Base-by-base conservation (phyloP, 352 stramenopile genomes). In the Phytopythium delawarense region DNA sequence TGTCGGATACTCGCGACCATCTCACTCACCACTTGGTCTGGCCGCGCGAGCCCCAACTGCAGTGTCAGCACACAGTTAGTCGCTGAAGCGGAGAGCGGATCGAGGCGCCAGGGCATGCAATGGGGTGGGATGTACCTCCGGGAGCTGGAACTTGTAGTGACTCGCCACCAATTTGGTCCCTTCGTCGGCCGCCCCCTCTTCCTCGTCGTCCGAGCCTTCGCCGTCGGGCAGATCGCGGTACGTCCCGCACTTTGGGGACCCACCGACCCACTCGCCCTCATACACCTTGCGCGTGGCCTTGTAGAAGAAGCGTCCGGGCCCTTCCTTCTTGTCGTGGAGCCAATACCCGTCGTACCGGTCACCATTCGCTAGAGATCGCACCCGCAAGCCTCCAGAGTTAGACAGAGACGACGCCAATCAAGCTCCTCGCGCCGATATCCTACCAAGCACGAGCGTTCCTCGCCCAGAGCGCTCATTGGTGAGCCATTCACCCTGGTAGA, bases 401-500 rank as follows among this genome's bases (percentile, higher is more conserved):
- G 46, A 50, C 6, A 54, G 7, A 21, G 23, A 20, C 39, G 62
- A 13, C 46, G 18, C 12, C n/a, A n/a, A 2, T 15, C n/a, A 65
- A 50, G 7, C 2, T 32, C 30, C 42, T 12, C 57, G 1, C 7
- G 18, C 48, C 6, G 35, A 40, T 15, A 57, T 62, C 78, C 51
- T 75, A 92, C 83, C 64, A 52, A 96, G 71, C 4, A 75, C 58
- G 12, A 92, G 73, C 1, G 75, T 69, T 54, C 91, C 89, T 16
- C 85, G 74, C 11, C 88, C 89, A 13, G 78, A 88, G n/a, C 88
- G 79, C 63, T 91, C 68, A 42, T 88, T 92, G 28, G 70, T 61
- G 20, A 80, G 63, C 84, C 88, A 97, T 40, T 88, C 75, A 11
- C 92, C 92, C 54, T 94, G 75, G 65, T 97, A 99, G 1, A 98